Percentiles rank a stretch among this genome's conserved stretches.
These are phyloP conservation scores for Karstenula rhodostoma DNA, from an alignment of 2,329 filamentous ascomycete species.

Conservation along the genomic window DNA sequence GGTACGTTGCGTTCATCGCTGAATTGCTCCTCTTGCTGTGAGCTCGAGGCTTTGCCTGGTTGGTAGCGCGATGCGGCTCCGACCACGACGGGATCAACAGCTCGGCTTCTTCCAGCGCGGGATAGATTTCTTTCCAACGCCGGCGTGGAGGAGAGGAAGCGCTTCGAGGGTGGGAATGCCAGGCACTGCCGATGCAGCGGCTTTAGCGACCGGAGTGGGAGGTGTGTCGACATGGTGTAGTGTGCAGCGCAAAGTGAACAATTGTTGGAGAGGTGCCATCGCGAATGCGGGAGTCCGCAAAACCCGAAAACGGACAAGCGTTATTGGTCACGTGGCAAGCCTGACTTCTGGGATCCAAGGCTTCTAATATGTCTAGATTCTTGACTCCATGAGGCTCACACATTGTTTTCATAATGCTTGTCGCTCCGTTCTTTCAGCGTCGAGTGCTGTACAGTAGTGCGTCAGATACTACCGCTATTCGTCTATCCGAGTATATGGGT, in stretches of 20 bases:
- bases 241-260: not conserved
- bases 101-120: not conserved
- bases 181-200: constrained; percentile 40
- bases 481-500: not conserved
- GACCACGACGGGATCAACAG: constrained; percentile 4
- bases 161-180: constrained; percentile 27
- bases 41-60: constrained; percentile 3
- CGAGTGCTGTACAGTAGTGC: not conserved
- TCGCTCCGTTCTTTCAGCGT: not conserved
- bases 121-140: constrained; percentile 14
- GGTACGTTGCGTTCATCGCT: constrained; percentile 15
- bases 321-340: not conserved
- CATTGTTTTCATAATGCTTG: not conserved
- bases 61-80: constrained; percentile 1
- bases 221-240: constrained; percentile 36
- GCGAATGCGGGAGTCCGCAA: constrained; percentile 3
- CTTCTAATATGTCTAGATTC: not conserved
- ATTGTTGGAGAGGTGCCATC: not conserved
- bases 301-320: not conserved
- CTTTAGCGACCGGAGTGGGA: constrained; percentile 34
- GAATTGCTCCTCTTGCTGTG: constrained; percentile 11
- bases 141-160: constrained; percentile 39
- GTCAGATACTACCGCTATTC: not conserved
- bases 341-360: not conserved
- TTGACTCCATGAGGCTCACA: not conserved